Evolutionary conservation across 495 filamentous ascomycete genomes (phyloP).

Genomic region (Podospora comata): DNA sequence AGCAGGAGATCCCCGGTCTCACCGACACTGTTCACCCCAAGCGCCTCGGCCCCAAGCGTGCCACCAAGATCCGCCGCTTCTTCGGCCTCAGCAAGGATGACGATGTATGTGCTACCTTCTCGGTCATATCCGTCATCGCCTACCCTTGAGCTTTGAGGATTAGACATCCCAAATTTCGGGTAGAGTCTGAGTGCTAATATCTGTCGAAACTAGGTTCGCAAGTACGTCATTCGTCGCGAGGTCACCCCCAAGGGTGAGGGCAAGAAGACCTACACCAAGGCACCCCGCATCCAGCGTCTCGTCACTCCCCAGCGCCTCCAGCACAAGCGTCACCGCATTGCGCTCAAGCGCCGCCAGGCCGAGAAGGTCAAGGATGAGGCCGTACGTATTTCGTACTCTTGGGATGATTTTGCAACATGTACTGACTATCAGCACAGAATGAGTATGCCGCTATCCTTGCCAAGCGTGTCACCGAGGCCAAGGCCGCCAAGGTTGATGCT

Average conservation of each 20-base stretch:
- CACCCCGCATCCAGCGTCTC: conserved; percentile 97
- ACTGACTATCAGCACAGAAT: conserved; percentile 56
- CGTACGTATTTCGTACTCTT: conserved; percentile 57
- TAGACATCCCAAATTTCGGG: conserved; percentile 47
- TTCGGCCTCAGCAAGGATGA: conserved; percentile 99
- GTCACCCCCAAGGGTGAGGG: conserved; percentile 92
- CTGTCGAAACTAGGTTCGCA: conserved; percentile 66
- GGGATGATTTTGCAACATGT: conserved; percentile 7
- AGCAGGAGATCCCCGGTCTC: conserved; percentile 84
- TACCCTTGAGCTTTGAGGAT: conserved; percentile 48
- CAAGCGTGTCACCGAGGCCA: conserved; percentile 93
- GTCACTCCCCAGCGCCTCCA: conserved; percentile 99
- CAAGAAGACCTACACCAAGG: conserved; percentile 98
- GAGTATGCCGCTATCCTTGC: conserved; percentile 92
- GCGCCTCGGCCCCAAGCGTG: conserved; percentile 96
- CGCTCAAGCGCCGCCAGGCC: conserved; percentile 93
- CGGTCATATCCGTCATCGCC: conserved; percentile 53
- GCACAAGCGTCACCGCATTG: conserved; percentile 96
- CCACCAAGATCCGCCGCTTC: conserved; percentile 98
- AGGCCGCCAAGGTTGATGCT: conserved; percentile 81
- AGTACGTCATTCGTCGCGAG: conserved; percentile 99
- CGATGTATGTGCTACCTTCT: conserved; percentile 71
- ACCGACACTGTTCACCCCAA: conserved; percentile 97
- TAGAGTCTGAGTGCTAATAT: conserved; percentile 56
- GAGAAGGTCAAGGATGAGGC: conserved; percentile 97